These are phyloP conservation scores for Colletotrichum abscissum DNA, from an alignment of 2,329 filamentous ascomycete genomes.

Conservation along the genomic window DNA sequence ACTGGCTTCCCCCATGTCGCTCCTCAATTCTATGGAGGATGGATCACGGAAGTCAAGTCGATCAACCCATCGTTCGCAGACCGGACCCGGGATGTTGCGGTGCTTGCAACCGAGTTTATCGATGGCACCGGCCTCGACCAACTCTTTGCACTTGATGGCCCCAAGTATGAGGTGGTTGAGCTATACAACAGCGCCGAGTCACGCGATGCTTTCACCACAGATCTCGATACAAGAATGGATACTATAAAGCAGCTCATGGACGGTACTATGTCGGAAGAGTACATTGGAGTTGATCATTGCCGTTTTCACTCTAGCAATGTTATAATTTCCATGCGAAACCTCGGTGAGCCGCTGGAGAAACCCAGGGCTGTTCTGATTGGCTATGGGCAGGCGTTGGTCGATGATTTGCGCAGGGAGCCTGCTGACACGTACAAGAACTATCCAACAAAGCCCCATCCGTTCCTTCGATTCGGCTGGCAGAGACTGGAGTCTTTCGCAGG, in stretches of 20 bases:
- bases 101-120: conserved; percentile 1
- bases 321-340: too few relatives aligned
- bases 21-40: conserved; percentile 10
- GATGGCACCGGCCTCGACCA: neutral
- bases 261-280: neutral
- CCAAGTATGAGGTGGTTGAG: neutral
- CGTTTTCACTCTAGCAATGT: too few relatives aligned
- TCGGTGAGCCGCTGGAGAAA: too few relatives aligned
- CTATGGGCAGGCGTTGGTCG: too few relatives aligned
- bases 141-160: neutral
- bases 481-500: too few relatives aligned
- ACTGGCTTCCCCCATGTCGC: neutral
- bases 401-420: too few relatives aligned
- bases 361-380: too few relatives aligned
- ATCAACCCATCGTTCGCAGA: neutral
- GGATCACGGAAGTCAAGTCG: neutral
- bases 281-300: too few relatives aligned
- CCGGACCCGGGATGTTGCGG: neutral
- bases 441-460: too few relatives aligned
- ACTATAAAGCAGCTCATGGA: conserved; percentile 2
- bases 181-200: neutral
- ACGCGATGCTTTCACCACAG: neutral
- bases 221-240: neutral
- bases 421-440: too few relatives aligned
- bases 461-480: too few relatives aligned